These are phyloP conservation scores for Phytophthora palmivora DNA, from an alignment of 352 stramenopile genomes.

Conservation along the genomic window DNA sequence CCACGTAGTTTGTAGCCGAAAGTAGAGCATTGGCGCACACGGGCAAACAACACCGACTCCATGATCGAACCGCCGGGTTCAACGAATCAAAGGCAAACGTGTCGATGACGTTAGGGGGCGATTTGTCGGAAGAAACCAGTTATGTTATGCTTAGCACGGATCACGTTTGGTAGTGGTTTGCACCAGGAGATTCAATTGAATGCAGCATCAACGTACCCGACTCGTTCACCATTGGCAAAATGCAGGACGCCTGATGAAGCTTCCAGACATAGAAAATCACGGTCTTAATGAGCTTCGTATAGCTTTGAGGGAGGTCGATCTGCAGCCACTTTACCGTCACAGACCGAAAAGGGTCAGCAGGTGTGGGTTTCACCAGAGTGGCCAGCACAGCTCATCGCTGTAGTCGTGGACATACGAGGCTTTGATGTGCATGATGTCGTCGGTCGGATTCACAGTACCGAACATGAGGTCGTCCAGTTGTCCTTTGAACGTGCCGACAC, in stretches of 20 bases:
- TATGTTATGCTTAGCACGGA: slow-evolving; percentile 46
- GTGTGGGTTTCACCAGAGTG: slow-evolving; percentile 14
- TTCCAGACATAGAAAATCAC: slow-evolving; percentile 30
- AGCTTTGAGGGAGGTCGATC: slow-evolving; percentile 22
- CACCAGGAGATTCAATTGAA: slow-evolving; percentile 57
- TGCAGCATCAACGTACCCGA: slow-evolving; percentile 73
- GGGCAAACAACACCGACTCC: slow-evolving; percentile 33
- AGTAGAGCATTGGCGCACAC: slow-evolving; percentile 43
- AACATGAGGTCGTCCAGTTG: slow-evolving; percentile 52
- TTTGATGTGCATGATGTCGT: slow-evolving; percentile 46
- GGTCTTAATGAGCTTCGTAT: slow-evolving; percentile 24
- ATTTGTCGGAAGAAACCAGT: slow-evolving; percentile 54
- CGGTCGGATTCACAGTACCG: slow-evolving; percentile 40
- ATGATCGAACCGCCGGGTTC: slow-evolving; percentile 35
- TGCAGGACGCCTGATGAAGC: slow-evolving; percentile 23
- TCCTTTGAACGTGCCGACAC: slow-evolving; percentile 35
- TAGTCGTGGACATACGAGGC: slow-evolving; percentile 42
- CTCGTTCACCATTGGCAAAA: slow-evolving; percentile 23
- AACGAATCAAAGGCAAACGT: slow-evolving; percentile 45
- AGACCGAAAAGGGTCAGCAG: slow-evolving; percentile 16
- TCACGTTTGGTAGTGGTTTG: slow-evolving; percentile 32
- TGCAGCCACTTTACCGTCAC: slow-evolving; percentile 34
- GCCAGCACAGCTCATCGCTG: slow-evolving; percentile 33
- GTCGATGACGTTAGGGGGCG: slow-evolving; percentile 44
- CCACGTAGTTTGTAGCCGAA: slow-evolving; percentile 41